A percentile compares a stretch with the other conserved stretches of the same genome.
phyloP scores from a whole-genome alignment of 371 early-diverging fungal species.

The Hamiltosporidium magnivora region DNA sequence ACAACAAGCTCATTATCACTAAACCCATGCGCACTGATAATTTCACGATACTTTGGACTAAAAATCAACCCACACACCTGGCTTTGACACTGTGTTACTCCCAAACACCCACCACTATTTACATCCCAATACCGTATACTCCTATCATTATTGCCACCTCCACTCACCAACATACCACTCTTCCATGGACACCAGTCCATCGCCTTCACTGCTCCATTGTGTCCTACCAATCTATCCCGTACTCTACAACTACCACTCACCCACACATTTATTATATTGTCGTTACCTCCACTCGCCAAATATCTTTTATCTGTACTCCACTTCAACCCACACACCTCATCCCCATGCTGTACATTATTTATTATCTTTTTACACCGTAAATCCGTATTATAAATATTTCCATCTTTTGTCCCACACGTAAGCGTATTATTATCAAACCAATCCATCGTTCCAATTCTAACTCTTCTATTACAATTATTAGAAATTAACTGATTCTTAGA shows the following conservation, averaged over 20 bases:
- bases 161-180: conserved; percentile 44
- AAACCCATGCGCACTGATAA: conserved; percentile 53
- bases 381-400: not conserved
- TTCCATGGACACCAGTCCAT: conserved; percentile 58
- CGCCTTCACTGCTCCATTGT: conserved; percentile 22
- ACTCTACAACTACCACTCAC: not conserved
- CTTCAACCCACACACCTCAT: conserved; percentile 55
- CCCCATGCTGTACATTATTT: conserved; percentile 23
- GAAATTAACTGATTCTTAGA: conserved; percentile 7
- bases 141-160: conserved; percentile 55
- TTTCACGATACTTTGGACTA: conserved; percentile 50
- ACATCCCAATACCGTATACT: conserved; percentile 55
- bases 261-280: not conserved
- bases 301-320: conserved; percentile 48
- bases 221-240: not conserved
- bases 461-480: too few relatives aligned
- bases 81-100: conserved; percentile 27
- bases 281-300: conserved; percentile 55
- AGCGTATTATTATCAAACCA: not conserved
- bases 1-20: conserved; percentile 46
- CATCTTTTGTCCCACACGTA: not conserved
- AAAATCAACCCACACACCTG: conserved; percentile 54
- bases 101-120: conserved; percentile 18
- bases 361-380: not conserved
- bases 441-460: not conserved